A percentile compares a stretch with the other conserved stretches of the same genome.
These are phyloP conservation scores for Apiotrichum domesticum DNA, from an alignment of 1,284 basidiomycete species.

Conservation along the genomic window DNA sequence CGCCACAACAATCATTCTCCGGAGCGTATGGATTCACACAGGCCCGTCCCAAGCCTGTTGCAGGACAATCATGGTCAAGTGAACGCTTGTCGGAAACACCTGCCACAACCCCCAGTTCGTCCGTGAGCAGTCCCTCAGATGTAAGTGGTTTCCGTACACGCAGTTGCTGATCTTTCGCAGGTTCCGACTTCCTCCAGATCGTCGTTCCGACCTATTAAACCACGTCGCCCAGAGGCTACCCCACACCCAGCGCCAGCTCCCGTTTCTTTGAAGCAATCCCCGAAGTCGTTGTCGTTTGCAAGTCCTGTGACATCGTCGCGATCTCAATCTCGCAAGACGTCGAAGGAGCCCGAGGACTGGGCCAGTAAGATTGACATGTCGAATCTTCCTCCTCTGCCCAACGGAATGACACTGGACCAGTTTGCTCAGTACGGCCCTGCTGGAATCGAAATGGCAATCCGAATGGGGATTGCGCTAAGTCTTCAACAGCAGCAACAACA, in stretches of 20 bases:
- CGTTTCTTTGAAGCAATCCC: slow-evolving; percentile 6
- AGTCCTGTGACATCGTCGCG: background rate
- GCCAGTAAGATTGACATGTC: slow-evolving; percentile 7
- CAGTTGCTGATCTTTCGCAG: background rate
- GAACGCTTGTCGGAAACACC: slow-evolving; percentile 21
- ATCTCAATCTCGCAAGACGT: slow-evolving; percentile 11
- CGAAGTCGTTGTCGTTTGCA: slow-evolving; percentile 3
- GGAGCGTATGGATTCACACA: background rate
- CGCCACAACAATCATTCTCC: background rate
- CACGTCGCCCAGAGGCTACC: slow-evolving; percentile 19
- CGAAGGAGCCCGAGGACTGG: slow-evolving; percentile 13
- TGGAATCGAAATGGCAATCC: slow-evolving; percentile 47
- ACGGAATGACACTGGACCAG: slow-evolving; percentile 41
- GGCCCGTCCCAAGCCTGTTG: background rate
- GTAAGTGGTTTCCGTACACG: slow-evolving; percentile 8
- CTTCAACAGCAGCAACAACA: slow-evolving; percentile 1
- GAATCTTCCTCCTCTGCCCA: slow-evolving; percentile 39
- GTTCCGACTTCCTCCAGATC: slow-evolving; percentile 3
- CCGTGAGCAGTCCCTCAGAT: slow-evolving; percentile 29
- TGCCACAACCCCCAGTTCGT: slow-evolving; percentile 32
- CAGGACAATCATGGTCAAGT: background rate
- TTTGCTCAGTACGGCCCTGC: slow-evolving; percentile 40
- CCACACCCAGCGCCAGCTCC: slow-evolving; percentile 18
- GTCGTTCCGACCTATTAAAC: slow-evolving; percentile 21
- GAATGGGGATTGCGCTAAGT: slow-evolving; percentile 43